Evolutionary conservation across 805 yeast genomes (phyloP), one percentile per base, ranked within the genome.

Genomic region (Teunomyces stri): DNA sequence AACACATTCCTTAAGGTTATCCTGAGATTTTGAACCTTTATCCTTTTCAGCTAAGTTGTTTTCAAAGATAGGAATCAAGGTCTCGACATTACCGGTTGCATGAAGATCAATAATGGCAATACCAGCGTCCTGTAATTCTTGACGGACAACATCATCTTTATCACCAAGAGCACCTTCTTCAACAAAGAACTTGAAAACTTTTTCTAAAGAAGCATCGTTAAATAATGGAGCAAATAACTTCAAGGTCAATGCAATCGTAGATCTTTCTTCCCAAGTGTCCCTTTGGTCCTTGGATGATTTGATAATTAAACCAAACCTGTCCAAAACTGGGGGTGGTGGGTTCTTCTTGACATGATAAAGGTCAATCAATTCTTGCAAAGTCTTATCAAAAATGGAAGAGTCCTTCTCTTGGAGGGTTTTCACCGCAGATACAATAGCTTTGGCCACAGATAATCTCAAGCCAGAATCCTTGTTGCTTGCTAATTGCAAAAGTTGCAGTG

Each of bases 71-170:
- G 91, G 87, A 55, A 90, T 82, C 56, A 94, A 74, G 1, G 71
- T 68, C 60, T 89, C 96, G n/a, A 90, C 85, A 46, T 76, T 73
- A 4, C 66, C 59, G 18, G 78, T 73, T 16, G 96, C 97, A 54
- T 84, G 85, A 1, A 62, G 59, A 36, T 82, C 76, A 45, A 94
- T 81, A 29, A 89, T 74, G 35, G 76, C 81, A 48, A 88, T 75
- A 43, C 96, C 98, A n/a, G 97, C 94, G 46, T 86, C 92, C 59
- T 89, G 90, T 62, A 90, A 76, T 60, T 87, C 95, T 51, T 83
- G 87, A 45, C 94, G 79, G 3, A 89, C 96, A 44, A 80, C 66
- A 0, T 78, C 68, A 49, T 87, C 87, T 48, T 78, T 75, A 60
- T 91, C 98, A 25, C 89, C 90, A 37, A 90, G 70, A 0, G 92